These are phyloP conservation scores for Nectriaceae sp. DNA, from an alignment of 2,329 filamentous ascomycete species.

Conservation along the genomic window DNA sequence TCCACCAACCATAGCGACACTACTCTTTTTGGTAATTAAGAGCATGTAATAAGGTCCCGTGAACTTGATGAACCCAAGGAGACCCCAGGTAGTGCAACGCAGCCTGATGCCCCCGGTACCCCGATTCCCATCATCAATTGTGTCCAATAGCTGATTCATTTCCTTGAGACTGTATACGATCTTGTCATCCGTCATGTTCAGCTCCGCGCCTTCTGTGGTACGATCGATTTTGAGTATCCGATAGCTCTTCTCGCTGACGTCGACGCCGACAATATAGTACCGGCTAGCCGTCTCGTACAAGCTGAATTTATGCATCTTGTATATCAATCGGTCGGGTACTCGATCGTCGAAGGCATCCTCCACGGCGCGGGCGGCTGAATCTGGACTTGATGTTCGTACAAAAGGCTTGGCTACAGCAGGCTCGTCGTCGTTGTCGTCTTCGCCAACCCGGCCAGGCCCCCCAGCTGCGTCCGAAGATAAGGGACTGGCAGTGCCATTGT, in stretches of 20 bases:
- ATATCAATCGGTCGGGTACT: constrained; percentile 42
- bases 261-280: constrained; percentile 93
- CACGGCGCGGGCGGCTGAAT: constrained; percentile 36
- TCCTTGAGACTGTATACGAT: constrained; percentile 91
- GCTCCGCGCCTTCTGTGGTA: constrained; percentile 72
- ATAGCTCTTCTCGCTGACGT: constrained; percentile 85
- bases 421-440: constrained; percentile 61
- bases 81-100: constrained; percentile 87
- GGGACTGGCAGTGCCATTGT: constrained; percentile 35
- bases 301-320: constrained; percentile 94
- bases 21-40: constrained; percentile 91
- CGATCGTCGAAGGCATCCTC: constrained; percentile 36
- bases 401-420: constrained; percentile 60
- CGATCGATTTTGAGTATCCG: constrained; percentile 94
- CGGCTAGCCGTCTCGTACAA: constrained; percentile 92
- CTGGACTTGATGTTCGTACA: constrained; percentile 55
- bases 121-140: constrained; percentile 94
- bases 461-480: constrained; percentile 27
- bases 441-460: constrained; percentile 26
- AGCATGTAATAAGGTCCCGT: constrained; percentile 98
- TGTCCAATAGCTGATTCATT: constrained; percentile 89
- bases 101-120: constrained; percentile 86
- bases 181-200: constrained; percentile 90
- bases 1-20: constrained; percentile 92
- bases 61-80: constrained; percentile 94